These are phyloP conservation scores for Elongisporangium senticosum DNA, from an alignment of 352 stramenopile genomes.

Conservation along the genomic window DNA sequence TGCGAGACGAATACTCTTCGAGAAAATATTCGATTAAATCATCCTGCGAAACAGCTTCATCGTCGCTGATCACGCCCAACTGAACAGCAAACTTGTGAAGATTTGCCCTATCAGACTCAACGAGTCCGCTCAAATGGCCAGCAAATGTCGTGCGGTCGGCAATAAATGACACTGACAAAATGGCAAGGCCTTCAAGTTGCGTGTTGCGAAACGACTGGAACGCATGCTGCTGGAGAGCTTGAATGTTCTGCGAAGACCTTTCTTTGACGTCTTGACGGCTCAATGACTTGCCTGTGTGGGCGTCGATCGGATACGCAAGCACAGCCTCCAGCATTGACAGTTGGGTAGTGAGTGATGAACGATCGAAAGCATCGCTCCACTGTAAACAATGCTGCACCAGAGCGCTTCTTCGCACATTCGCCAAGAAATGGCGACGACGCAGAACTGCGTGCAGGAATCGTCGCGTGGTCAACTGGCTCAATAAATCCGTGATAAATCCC, in stretches of 20 bases:
- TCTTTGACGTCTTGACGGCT: constrained; percentile 44
- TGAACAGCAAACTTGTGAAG: constrained; percentile 33
- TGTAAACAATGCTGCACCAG: constrained; percentile 36
- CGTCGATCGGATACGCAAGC: constrained; percentile 78
- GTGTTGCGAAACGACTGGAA: constrained; percentile 46
- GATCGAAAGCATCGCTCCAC: constrained; percentile 27
- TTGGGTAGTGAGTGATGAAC: constrained; percentile 49
- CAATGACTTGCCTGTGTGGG: constrained; percentile 71
- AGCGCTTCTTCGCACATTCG: constrained; percentile 27
- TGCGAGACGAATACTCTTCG: constrained; percentile 47
- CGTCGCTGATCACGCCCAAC: constrained; percentile 41
- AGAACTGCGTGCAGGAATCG: constrained; percentile 75
- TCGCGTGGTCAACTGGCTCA: constrained; percentile 87
- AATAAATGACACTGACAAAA: constrained; percentile 51
- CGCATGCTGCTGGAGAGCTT: constrained; percentile 63
- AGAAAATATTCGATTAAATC: constrained; percentile 52
- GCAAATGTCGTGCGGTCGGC: constrained; percentile 33
- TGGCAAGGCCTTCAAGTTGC: constrained; percentile 46
- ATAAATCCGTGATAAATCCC: constrained; percentile 79
- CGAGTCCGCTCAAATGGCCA: constrained; percentile 30
- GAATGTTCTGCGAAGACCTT: constrained; percentile 37
- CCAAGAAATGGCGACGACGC: constrained; percentile 52
- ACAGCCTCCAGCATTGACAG: constrained; percentile 60
- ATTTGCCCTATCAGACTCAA: constrained; percentile 20
- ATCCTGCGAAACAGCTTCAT: constrained; percentile 17